A percentile compares a stretch with the other conserved stretches of the same genome.
These are phyloP conservation scores for Suillus subluteus DNA, from an alignment of 768 basidiomycete species.

Conservation along the genomic window DNA sequence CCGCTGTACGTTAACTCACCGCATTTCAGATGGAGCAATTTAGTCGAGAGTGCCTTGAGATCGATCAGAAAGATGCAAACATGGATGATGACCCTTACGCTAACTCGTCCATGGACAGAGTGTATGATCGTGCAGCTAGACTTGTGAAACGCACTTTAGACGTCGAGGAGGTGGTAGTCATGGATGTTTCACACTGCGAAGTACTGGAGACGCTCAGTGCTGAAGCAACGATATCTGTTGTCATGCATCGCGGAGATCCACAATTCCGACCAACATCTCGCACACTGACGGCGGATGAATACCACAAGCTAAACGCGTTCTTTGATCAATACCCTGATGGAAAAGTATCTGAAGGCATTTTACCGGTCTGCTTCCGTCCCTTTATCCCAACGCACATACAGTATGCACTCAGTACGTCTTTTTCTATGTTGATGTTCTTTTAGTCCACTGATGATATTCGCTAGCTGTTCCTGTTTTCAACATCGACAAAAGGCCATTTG, in stretches of 20 bases:
- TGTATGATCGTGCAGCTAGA: conserved; percentile 89
- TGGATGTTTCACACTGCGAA: conserved; percentile 92
- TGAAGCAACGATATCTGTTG: conserved; percentile 68
- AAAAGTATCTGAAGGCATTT: conserved; percentile 83
- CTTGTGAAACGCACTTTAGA: conserved; percentile 90
- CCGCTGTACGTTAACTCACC: neutral
- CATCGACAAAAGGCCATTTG: conserved; percentile 90
- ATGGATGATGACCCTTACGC: conserved; percentile 25
- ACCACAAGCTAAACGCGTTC: conserved; percentile 73
- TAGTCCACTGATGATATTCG: conserved; percentile 15
- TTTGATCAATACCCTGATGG: conserved; percentile 84
- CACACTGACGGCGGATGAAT: conserved; percentile 70
- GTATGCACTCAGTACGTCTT: conserved; percentile 79
- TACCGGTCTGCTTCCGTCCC: conserved; percentile 80
- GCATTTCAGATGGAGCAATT: conserved; percentile 85
- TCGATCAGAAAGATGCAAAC: conserved; percentile 56
- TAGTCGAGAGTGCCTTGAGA: conserved; percentile 91
- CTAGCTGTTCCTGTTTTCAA: conserved; percentile 88
- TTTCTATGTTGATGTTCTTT: conserved; percentile 1
- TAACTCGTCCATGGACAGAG: conserved; percentile 72
- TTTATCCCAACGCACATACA: conserved; percentile 83
- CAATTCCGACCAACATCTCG: conserved; percentile 53
- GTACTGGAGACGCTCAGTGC: conserved; percentile 69
- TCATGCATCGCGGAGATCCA: conserved; percentile 70
- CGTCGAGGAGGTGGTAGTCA: conserved; percentile 88